phyloP scores from a whole-genome alignment of 1,284 basidiomycete species.

The Ceratobasidium sp. region DNA sequence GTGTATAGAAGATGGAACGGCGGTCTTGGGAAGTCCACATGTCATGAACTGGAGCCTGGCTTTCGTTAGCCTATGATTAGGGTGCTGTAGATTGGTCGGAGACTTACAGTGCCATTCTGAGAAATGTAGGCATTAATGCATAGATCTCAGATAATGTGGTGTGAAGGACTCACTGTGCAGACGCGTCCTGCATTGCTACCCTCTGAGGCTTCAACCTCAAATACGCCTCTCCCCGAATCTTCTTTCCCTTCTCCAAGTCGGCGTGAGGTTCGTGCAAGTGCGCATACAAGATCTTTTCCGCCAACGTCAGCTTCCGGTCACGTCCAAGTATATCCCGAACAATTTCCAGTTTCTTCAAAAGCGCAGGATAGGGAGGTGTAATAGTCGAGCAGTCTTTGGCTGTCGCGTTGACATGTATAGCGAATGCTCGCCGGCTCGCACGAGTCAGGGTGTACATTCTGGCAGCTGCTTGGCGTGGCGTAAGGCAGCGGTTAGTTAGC shows the following conservation, averaged over 20 bases:
- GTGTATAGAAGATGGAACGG: slow-evolving; percentile 88
- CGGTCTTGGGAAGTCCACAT: slow-evolving; percentile 83
- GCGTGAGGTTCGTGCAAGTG: slow-evolving; percentile 84
- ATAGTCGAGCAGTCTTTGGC: slow-evolving; percentile 80
- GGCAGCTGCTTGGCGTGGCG: neutral
- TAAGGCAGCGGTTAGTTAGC: neutral
- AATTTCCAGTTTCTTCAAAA: slow-evolving; percentile 76
- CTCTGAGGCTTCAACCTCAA: slow-evolving; percentile 90
- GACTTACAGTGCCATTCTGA: slow-evolving; percentile 77
- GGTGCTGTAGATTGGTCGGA: neutral
- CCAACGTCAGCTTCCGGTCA: slow-evolving; percentile 80
- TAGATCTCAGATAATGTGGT: slow-evolving; percentile 14
- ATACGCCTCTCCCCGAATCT: slow-evolving; percentile 86
- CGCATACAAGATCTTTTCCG: slow-evolving; percentile 98
- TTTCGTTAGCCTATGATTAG: slow-evolving; percentile 50
- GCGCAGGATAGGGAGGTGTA: slow-evolving; percentile 84
- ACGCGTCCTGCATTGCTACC: slow-evolving; percentile 99
- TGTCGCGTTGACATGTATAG: slow-evolving; percentile 48
- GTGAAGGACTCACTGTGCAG: slow-evolving; percentile 79
- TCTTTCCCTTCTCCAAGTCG: slow-evolving; percentile 59
- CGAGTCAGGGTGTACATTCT: slow-evolving; percentile 30
- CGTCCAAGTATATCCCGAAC: slow-evolving; percentile 72
- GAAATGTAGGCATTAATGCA: neutral
- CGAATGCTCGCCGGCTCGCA: slow-evolving; percentile 36
- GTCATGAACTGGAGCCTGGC: slow-evolving; percentile 98